Conservation (phyloP, 176 grass and related monocot species). For the Oropetium thomaeum region DNA sequence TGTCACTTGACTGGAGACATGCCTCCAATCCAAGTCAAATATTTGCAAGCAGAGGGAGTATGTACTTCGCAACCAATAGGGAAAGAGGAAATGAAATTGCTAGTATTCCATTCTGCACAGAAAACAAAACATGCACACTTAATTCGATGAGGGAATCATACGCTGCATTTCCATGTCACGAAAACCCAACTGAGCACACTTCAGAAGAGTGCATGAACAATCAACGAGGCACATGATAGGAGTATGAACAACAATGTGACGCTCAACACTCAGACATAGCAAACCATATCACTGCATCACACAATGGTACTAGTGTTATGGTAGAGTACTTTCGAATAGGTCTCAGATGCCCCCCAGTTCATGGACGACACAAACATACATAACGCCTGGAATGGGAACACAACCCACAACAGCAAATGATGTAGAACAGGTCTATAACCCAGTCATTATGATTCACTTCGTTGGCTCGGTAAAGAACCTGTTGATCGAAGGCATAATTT, state of each 20-base stretch:
- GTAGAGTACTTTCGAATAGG: slow-evolving; percentile 30
- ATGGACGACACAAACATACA: slow-evolving; percentile 25
- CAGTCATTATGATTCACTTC: slow-evolving; percentile 39
- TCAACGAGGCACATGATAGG: neutral
- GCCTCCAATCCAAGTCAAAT: too few relatives aligned
- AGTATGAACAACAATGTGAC: neutral
- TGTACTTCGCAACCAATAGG: too few relatives aligned
- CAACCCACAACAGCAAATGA: neutral
- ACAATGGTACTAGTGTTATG: neutral
- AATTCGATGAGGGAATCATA: neutral
- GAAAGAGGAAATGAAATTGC: too few relatives aligned
- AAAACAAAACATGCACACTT: neutral
- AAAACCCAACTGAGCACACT: neutral
- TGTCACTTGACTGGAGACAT: neutral
- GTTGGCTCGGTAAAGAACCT: slow-evolving; percentile 71
- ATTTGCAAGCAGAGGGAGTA: too few relatives aligned
- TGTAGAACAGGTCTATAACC: neutral
- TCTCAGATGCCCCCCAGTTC: slow-evolving; percentile 11
- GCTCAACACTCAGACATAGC: slow-evolving; percentile 18
- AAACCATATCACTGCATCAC: slow-evolving; percentile 13
- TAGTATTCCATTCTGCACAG: too few relatives aligned
- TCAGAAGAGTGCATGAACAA: neutral
- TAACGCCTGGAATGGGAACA: slow-evolving; percentile 7
- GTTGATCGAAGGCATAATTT: slow-evolving; percentile 79
- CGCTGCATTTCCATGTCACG: neutral